A percentile compares a stretch with the other conserved stretches of the same genome.
Conservation (phyloP, 306 rosid species). For the Abrus pulchellus region DNA sequence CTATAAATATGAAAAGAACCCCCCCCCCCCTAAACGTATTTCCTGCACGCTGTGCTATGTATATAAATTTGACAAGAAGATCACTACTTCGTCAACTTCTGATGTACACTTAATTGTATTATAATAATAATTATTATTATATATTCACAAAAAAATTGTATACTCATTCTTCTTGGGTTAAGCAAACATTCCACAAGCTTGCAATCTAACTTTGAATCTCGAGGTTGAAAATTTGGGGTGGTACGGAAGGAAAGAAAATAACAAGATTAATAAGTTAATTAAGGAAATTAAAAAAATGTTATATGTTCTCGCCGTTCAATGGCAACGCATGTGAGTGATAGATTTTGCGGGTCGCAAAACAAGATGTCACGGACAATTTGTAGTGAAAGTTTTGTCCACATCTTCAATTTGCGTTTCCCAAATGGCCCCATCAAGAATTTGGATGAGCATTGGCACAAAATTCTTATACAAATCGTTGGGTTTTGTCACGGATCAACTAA, state of each 20-base stretch:
- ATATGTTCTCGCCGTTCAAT: slow-evolving; percentile 24
- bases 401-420: slow-evolving; percentile 39
- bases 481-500: slow-evolving; percentile 40
- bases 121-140: background rate
- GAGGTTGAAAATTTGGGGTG: slow-evolving; percentile 38
- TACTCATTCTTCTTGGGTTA: slow-evolving; percentile 3
- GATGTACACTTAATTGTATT: background rate
- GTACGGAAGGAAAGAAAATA: slow-evolving; percentile 34
- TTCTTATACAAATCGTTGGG: slow-evolving; percentile 39
- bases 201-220: slow-evolving; percentile 46
- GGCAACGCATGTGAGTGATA: slow-evolving; percentile 47
- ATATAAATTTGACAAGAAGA: background rate
- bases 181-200: slow-evolving; percentile 38
- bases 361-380: slow-evolving; percentile 54
- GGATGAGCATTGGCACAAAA: slow-evolving; percentile 42
- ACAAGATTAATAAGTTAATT: background rate
- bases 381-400: slow-evolving; percentile 59
- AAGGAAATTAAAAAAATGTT: background rate
- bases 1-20: too few species aligned
- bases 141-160: slow-evolving; percentile 14
- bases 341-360: slow-evolving; percentile 33
- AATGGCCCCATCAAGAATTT: slow-evolving; percentile 61
- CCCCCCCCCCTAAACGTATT: too few species aligned
- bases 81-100: background rate
- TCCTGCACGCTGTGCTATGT: too few species aligned